Conservation (phyloP, 2,329 filamentous ascomycete species). For the Ophiostoma piceae region DNA sequence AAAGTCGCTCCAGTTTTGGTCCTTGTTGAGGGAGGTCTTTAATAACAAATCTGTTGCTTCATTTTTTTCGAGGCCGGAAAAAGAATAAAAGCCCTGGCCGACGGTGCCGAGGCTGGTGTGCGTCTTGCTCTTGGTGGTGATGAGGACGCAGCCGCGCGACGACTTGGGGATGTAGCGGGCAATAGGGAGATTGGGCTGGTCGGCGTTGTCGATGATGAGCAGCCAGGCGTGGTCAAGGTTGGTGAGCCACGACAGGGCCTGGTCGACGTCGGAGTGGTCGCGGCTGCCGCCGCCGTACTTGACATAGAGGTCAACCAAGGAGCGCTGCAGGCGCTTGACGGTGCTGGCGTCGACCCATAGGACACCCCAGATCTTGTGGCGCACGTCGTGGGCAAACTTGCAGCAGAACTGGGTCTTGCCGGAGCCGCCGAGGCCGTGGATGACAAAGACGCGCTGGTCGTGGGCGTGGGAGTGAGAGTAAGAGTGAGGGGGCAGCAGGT, state of each 20-base stretch:
- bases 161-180: conserved; percentile 3
- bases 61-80: neutral
- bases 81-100: neutral
- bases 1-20: neutral
- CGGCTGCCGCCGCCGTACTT: conserved; percentile 7
- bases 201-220: conserved; percentile 18
- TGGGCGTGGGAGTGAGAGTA: neutral
- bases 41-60: conserved; percentile 4
- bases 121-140: conserved; percentile 13
- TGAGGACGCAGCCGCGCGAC: neutral
- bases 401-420: conserved; percentile 18
- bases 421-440: conserved; percentile 17
- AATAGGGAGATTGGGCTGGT: conserved; percentile 12
- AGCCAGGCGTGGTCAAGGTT: conserved; percentile 12
- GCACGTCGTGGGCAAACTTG: conserved; percentile 34
- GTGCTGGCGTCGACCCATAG: conserved; percentile 15
- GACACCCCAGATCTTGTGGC: conserved; percentile 16
- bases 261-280: conserved; percentile 7
- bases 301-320: neutral
- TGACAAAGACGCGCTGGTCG: conserved; percentile 11
- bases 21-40: neutral
- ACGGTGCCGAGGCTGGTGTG: conserved; percentile 14
- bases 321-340: neutral
- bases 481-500: neutral
- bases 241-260: conserved; percentile 8